Evolutionary conservation across 148 eudicot genomes (phyloP).

Genomic region (Gaultheria prostrata): DNA sequence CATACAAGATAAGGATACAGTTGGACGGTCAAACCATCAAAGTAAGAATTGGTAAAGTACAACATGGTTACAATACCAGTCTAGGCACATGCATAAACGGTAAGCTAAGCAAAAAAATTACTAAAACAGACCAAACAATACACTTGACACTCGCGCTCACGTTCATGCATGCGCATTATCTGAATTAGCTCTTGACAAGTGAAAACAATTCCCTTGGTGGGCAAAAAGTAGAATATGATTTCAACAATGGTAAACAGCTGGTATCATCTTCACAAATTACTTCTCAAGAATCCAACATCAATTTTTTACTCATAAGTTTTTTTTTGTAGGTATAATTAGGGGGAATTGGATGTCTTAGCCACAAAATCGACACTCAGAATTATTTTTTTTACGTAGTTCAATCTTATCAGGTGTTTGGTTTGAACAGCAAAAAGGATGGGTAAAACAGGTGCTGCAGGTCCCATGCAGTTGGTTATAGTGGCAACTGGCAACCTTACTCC

Average conservation of each 20-base stretch:
- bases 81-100: background rate
- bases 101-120: background rate
- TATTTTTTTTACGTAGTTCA: background rate
- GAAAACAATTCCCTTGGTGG: background rate
- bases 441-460: background rate
- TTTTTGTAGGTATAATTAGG: background rate
- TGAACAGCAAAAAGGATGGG: background rate
- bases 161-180: too few species aligned
- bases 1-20: background rate
- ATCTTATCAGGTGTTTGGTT: background rate
- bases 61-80: background rate
- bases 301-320: background rate
- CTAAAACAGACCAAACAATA: too few species aligned
- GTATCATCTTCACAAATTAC: conserved; percentile 1
- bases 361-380: background rate
- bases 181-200: background rate
- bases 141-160: too few species aligned
- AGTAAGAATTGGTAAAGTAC: background rate
- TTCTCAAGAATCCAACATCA: background rate
- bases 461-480: background rate
- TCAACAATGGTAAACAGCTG: background rate
- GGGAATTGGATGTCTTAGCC: background rate
- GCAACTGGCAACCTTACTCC: background rate
- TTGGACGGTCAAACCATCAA: background rate
- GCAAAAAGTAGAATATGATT: background rate